Conservation (phyloP, 352 stramenopile genomes). For the Pythium monospermum region DNA sequence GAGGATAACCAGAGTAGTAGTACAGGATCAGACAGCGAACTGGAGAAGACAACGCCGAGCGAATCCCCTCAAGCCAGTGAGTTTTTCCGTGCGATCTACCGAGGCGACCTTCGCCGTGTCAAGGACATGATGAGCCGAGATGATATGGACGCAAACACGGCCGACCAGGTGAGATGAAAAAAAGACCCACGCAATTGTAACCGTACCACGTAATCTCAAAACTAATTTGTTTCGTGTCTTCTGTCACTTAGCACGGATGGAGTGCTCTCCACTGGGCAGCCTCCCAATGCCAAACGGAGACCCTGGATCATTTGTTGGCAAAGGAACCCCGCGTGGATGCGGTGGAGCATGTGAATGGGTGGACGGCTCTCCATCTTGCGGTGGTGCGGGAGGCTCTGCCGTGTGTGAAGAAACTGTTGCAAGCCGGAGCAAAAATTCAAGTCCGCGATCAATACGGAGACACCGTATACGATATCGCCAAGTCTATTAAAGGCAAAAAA, state of each 20-base stretch:
- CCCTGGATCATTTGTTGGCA: slow-evolving; percentile 45
- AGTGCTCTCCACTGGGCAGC: slow-evolving; percentile 73
- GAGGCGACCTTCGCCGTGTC: slow-evolving; percentile 42
- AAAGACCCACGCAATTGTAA: too few species aligned
- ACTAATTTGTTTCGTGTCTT: neutral
- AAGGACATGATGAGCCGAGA: slow-evolving; percentile 46
- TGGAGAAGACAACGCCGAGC: slow-evolving; percentile 40
- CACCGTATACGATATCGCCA: slow-evolving; percentile 32
- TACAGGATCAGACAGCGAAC: slow-evolving; percentile 12
- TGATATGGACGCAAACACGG: slow-evolving; percentile 38
- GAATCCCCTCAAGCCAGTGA: slow-evolving; percentile 49
- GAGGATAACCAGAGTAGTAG: slow-evolving; percentile 22
- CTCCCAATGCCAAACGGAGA: slow-evolving; percentile 51
- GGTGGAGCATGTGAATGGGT: slow-evolving; percentile 67
- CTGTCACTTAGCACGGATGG: slow-evolving; percentile 56
- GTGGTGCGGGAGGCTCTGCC: slow-evolving; percentile 38
- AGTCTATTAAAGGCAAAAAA: slow-evolving; percentile 36
- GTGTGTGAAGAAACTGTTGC: slow-evolving; percentile 47
- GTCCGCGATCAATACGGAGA: slow-evolving; percentile 59
- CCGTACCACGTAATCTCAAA: too few species aligned
- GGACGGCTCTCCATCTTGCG: slow-evolving; percentile 64
- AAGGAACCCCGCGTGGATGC: slow-evolving; percentile 39
- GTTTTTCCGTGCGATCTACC: slow-evolving; percentile 62
- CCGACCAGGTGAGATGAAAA: slow-evolving; percentile 63
- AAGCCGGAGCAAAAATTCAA: slow-evolving; percentile 27